Evolutionary conservation across 2,329 filamentous ascomycete species (phyloP), one percentile per base, ranked within the genome.

Genomic region (Aschersonia sp.): DNA sequence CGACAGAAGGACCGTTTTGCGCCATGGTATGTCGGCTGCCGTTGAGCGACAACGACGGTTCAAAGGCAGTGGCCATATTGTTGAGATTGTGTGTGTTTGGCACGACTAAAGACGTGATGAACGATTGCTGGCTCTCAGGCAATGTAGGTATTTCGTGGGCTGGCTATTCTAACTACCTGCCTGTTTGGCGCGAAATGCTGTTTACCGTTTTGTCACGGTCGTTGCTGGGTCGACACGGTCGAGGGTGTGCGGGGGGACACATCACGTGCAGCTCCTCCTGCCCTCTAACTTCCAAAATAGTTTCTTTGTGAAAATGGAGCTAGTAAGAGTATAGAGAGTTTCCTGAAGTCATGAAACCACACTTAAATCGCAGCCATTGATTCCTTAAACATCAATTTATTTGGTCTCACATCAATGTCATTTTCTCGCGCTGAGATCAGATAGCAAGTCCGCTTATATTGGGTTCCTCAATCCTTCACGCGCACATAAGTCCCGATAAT

Each of bases 1-100:
- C 83, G 69, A 86, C 79, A 5, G 82, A 85, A 10, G 80, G 76
- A 42, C 72, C 77, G 44, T 71, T 68, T 41, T 78, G 71, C 31
- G 75, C 71, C 52, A 77, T 67, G 12, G 77, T 75, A 54, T 76
- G 77, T 56, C 79, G 72, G 58, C 68, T 69, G 44, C 74, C 66
- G 64, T 78, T 81, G 48, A 76, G 77, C 9, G 82, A 85, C 55
- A 84, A 72, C 30, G 82, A 83, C 6, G 81, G 74, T 55, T 86
- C 82, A 56, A 88, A 88, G 52, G 75, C 68, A 35, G 74, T 75
- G 31, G 74, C 62, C 72, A 82, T 82, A 29, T 9, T 28, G 9
- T 6, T 6, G 20, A 6, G 6, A 42, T 12, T 9, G 6, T 12
- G 7, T n/a, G 40, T 28, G 40, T 10, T 28, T 9, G 9, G 9